Percentiles rank a stretch among this genome's conserved stretches.
Conservation (phyloP, 1,284 basidiomycete genomes). For the Apiotrichum domesticum region DNA sequence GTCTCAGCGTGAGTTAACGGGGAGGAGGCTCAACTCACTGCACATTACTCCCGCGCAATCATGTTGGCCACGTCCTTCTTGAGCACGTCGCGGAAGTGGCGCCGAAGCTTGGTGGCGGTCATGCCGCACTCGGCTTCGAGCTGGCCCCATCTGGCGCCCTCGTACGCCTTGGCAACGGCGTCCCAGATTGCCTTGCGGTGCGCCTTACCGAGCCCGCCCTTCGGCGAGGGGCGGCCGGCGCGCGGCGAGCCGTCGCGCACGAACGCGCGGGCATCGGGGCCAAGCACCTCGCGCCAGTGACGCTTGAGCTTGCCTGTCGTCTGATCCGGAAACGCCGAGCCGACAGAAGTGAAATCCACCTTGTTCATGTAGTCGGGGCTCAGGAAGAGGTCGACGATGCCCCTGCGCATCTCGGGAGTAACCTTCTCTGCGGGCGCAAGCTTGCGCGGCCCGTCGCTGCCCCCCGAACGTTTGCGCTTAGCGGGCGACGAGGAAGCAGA, state of each 20-base stretch:
- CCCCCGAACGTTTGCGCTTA: neutral
- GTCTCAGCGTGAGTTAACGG: neutral
- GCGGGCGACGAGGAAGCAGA: neutral
- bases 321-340: neutral
- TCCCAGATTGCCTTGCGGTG: conserved; percentile 18
- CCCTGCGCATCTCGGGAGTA: conserved; percentile 10
- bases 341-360: conserved; percentile 14
- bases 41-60: neutral
- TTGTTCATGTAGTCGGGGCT: conserved; percentile 12
- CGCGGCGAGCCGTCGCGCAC: conserved; percentile 1
- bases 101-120: conserved; percentile 24
- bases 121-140: conserved; percentile 11
- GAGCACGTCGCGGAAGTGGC: conserved; percentile 31
- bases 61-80: conserved; percentile 20
- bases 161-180: conserved; percentile 13
- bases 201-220: conserved; percentile 9
- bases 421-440: conserved; percentile 24
- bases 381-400: conserved; percentile 20
- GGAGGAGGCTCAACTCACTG: neutral
- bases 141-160: conserved; percentile 9
- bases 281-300: conserved; percentile 34
- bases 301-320: conserved; percentile 18
- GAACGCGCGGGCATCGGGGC: conserved; percentile 15
- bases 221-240: neutral
- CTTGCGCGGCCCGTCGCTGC: neutral